Conservation (phyloP, 495 filamentous ascomycete genomes). For the Cercophora scortea region DNA sequence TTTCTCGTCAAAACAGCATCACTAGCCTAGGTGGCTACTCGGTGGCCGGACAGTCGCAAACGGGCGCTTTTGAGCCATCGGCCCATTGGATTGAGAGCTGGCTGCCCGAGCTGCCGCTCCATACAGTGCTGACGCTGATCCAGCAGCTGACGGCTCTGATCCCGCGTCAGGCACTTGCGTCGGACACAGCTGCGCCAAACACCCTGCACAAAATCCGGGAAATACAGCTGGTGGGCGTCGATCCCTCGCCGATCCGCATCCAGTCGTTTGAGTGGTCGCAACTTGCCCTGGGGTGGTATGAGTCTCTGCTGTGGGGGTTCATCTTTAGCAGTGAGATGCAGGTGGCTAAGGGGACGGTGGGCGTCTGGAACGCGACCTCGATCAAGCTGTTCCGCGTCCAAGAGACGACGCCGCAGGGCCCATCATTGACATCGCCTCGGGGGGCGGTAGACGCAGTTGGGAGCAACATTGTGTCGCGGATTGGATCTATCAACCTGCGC, state of each 20-base stretch:
- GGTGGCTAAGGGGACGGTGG: conserved; percentile 79
- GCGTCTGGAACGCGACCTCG: conserved; percentile 87
- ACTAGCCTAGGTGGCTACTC: conserved; percentile 69
- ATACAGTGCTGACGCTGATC: conserved; percentile 80
- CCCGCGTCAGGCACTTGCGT: conserved; percentile 29
- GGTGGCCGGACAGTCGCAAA: conserved; percentile 39
- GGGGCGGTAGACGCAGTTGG: conserved; percentile 96
- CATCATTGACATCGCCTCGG: conserved; percentile 71
- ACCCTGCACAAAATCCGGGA: conserved; percentile 33
- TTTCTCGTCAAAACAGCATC: conserved; percentile 88
- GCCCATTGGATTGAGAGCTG: conserved; percentile 82
- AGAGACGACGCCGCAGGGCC: conserved; percentile 70
- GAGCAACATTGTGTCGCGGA: conserved; percentile 78
- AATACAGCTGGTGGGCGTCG: conserved; percentile 50
- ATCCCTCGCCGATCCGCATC: conserved; percentile 65
- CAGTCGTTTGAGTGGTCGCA: conserved; percentile 96
- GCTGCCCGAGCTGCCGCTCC: conserved; percentile 85
- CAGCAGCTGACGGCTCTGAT: conserved; percentile 47
- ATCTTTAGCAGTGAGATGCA: conserved; percentile 87
- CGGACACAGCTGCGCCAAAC: conserved; percentile 25
- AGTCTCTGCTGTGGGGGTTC: conserved; percentile 91
- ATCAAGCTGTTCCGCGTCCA: conserved; percentile 89
- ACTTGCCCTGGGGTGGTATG: conserved; percentile 90
- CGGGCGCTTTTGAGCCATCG: conserved; percentile 68
- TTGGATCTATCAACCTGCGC: conserved; percentile 66